phyloP scores from a whole-genome alignment of 179 eudicot genomes.

The Camellia oleifera region DNA sequence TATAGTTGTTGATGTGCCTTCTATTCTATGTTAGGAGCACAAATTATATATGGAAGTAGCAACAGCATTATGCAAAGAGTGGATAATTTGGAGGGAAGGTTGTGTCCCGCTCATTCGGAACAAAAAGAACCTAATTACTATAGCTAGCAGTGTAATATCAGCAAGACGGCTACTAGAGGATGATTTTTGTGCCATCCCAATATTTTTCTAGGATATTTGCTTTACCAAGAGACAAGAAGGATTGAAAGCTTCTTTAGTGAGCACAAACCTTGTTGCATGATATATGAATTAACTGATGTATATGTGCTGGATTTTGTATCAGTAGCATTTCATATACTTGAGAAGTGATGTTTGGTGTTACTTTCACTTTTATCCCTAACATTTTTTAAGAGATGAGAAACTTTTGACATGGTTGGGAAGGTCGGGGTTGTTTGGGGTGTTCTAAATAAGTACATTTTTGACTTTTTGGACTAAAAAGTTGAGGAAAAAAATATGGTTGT shows the following conservation, averaged over 20 bases:
- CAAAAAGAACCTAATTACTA: conserved; percentile 49
- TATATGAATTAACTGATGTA: too few species aligned
- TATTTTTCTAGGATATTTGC: not conserved
- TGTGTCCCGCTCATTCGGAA: conserved; percentile 81
- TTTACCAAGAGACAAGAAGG: not conserved
- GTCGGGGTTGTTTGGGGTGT: too few species aligned
- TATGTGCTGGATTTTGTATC: not conserved
- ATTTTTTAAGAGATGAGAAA: too few species aligned
- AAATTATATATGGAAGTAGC: conserved; percentile 70
- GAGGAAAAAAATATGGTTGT: too few species aligned
- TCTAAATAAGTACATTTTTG: too few species aligned
- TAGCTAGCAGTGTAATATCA: conserved; percentile 23
- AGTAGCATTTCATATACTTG: not conserved
- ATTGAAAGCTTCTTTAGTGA: not conserved
- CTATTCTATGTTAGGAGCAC: conserved; percentile 51
- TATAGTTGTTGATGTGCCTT: not conserved
- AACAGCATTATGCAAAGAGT: conserved; percentile 72
- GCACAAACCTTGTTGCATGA: not conserved
- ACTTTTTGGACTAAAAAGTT: too few species aligned
- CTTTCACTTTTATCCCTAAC: not conserved
- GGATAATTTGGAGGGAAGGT: conserved; percentile 80
- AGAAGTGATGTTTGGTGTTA: not conserved
- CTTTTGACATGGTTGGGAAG: too few species aligned
- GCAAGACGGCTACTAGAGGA: not conserved
- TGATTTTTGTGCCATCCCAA: not conserved